Percentiles rank a stretch among this genome's conserved stretches.
These are phyloP conservation scores for Neofusicoccum umdonicola DNA, from an alignment of 2,329 filamentous ascomycete genomes.

Conservation along the genomic window DNA sequence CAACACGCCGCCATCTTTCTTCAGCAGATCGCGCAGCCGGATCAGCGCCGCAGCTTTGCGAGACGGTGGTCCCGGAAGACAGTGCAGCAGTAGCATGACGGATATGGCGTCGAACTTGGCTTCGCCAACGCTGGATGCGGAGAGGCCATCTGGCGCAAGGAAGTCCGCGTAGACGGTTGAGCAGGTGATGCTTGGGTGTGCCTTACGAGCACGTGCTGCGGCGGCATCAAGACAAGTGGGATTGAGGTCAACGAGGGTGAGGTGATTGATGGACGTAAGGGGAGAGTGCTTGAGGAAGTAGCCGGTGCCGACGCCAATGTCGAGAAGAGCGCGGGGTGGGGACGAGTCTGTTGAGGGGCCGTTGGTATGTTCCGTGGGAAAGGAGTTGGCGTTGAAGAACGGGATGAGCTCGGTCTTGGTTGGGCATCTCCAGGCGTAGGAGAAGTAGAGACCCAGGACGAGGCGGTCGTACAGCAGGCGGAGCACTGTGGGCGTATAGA, in stretches of 20 bases:
- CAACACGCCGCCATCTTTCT: conserved; percentile 33
- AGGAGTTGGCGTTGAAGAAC: conserved; percentile 23
- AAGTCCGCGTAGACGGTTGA: not conserved
- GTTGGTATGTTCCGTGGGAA: not conserved
- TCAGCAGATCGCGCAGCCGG: not conserved
- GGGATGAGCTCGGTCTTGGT: conserved; percentile 22
- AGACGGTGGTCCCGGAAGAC: conserved; percentile 33
- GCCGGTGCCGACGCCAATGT: conserved; percentile 32
- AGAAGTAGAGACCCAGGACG: conserved; percentile 25
- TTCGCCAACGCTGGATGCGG: too few species aligned
- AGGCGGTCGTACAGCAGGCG: conserved; percentile 21
- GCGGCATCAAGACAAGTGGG: conserved; percentile 32
- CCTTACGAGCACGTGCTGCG: conserved; percentile 24
- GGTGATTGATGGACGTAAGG: conserved; percentile 14
- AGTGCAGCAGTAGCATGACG: conserved; percentile 2
- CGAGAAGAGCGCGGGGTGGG: conserved; percentile 23
- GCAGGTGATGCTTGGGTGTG: conserved; percentile 24
- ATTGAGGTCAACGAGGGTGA: conserved; percentile 29
- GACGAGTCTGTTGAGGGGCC: not conserved
- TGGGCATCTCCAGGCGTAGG: conserved; percentile 29
- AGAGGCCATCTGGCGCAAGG: not conserved
- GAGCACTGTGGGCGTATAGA: not conserved
- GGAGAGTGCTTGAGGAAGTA: conserved; percentile 25
- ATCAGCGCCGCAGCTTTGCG: not conserved
- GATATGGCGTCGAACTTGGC: conserved; percentile 43